A percentile compares a stretch with the other conserved stretches of the same genome.
Conservation (phyloP, 495 filamentous ascomycete species). For the Talaromyces thailandensis region DNA sequence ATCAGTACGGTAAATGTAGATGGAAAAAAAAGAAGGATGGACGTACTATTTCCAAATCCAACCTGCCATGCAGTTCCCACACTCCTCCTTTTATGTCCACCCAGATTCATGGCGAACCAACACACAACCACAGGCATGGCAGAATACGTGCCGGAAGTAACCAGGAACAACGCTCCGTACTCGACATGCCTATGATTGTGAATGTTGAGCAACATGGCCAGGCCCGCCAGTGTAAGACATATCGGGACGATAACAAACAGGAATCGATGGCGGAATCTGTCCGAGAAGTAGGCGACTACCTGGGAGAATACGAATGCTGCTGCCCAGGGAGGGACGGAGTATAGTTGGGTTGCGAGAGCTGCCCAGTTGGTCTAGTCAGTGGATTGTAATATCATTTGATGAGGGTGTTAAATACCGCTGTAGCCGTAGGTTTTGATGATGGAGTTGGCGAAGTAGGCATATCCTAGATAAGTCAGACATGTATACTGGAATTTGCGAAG, state of each 20-base stretch:
- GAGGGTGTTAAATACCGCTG: conserved; percentile 20
- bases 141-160: conserved; percentile 47
- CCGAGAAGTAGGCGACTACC: conserved; percentile 59
- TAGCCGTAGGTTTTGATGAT: conserved; percentile 66
- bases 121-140: conserved; percentile 81
- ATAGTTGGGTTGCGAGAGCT: conserved; percentile 68
- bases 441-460: conserved; percentile 69
- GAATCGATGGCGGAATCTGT: conserved; percentile 65
- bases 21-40: not conserved
- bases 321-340: conserved; percentile 83
- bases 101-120: conserved; percentile 92
- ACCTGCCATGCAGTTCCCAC: conserved; percentile 86
- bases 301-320: conserved; percentile 67
- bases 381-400: conserved; percentile 5
- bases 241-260: conserved; percentile 60
- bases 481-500: conserved; percentile 46
- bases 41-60: conserved; percentile 76
- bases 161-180: conserved; percentile 68
- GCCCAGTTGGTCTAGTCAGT: conserved; percentile 16
- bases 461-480: conserved; percentile 20
- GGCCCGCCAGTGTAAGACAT: conserved; percentile 56
- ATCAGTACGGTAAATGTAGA: no score
- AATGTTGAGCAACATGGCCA: conserved; percentile 61
- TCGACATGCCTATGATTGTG: conserved; percentile 49
- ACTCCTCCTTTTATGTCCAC: conserved; percentile 73